Percentiles rank a stretch among this genome's conserved stretches.
Conservation (phyloP, 2,329 filamentous ascomycete genomes). For the Thelonectria blattea region DNA sequence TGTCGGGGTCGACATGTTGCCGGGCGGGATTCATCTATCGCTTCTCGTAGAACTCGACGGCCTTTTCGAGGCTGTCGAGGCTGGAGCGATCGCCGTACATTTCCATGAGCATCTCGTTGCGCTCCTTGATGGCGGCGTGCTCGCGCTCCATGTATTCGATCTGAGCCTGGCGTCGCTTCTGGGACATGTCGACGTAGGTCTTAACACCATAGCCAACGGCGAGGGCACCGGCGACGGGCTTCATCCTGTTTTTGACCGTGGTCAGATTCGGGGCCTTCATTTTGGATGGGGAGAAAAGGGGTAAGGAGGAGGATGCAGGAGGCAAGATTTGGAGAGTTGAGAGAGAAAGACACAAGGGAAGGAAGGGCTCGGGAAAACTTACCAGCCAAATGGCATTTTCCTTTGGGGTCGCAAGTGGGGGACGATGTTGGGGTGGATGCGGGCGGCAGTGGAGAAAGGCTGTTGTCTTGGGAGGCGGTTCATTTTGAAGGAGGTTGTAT, state of each 20-base stretch:
- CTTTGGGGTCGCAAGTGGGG: slow-evolving; percentile 36
- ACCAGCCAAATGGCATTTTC: slow-evolving; percentile 36
- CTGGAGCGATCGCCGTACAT: slow-evolving; percentile 58
- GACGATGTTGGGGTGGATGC: slow-evolving; percentile 39
- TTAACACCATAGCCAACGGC: slow-evolving; percentile 46
- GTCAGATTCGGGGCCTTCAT: slow-evolving; percentile 19
- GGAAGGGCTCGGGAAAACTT: slow-evolving; percentile 15
- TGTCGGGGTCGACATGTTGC: not conserved
- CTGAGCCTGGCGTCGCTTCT: slow-evolving; percentile 38
- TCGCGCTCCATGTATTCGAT: slow-evolving; percentile 43
- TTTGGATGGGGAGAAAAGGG: not conserved
- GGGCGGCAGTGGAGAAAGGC: slow-evolving; percentile 38
- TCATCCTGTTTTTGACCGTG: slow-evolving; percentile 36
- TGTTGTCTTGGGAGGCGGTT: slow-evolving; percentile 33
- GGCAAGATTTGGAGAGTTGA: not conserved
- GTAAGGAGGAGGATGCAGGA: not conserved
- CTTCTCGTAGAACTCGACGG: slow-evolving; percentile 54
- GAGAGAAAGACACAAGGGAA: not conserved
- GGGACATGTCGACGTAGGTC: slow-evolving; percentile 39
- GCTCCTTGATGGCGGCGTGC: slow-evolving; percentile 44
- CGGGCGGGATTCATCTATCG: slow-evolving; percentile 31
- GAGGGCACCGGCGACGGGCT: slow-evolving; percentile 41
- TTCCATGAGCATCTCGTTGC: slow-evolving; percentile 53
- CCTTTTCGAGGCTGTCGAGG: slow-evolving; percentile 55
- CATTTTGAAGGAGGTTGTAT: slow-evolving; percentile 31